A percentile compares a stretch with the other conserved stretches of the same genome.
These are phyloP conservation scores for Nicotiana noctiflora DNA, from an alignment of 257 asterid genomes.

Conservation along the genomic window DNA sequence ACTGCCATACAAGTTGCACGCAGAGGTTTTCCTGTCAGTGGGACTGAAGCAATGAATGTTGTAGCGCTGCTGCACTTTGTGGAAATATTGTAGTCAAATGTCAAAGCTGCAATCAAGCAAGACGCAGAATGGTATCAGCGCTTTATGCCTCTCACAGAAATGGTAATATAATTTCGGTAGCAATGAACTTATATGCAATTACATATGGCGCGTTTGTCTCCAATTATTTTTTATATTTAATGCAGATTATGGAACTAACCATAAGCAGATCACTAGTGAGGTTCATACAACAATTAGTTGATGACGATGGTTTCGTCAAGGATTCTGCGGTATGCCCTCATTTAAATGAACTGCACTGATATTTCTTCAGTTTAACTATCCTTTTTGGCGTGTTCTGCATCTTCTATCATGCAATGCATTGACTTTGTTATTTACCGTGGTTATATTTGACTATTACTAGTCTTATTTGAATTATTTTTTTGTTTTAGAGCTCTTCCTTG, in stretches of 20 bases:
- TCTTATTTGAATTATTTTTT: constrained; percentile 15
- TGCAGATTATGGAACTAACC: constrained; percentile 72
- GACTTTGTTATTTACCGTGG: background rate
- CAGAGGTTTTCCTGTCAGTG: constrained; percentile 60
- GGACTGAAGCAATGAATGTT: constrained; percentile 71
- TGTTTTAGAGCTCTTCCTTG: constrained; percentile 69
- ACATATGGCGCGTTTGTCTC: background rate
- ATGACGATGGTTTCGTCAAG: constrained; percentile 91
- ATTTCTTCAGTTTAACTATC: background rate
- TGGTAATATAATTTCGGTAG: constrained; percentile 34
- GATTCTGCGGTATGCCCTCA: constrained; percentile 81
- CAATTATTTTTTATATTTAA: constrained; percentile 15
- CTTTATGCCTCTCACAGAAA: constrained; percentile 81
- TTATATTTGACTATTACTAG: constrained; percentile 4
- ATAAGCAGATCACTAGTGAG: constrained; percentile 49
- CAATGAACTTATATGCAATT: background rate
- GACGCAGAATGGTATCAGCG: constrained; percentile 64
- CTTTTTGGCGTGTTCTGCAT: background rate
- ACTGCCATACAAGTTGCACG: constrained; percentile 51
- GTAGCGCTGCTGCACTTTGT: constrained; percentile 49
- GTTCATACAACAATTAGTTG: constrained; percentile 65
- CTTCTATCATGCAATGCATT: background rate
- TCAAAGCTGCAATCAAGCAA: constrained; percentile 73
- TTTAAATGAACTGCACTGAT: background rate
- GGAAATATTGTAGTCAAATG: constrained; percentile 59